Evolutionary conservation across 805 yeast species (phyloP).

Genomic region (Wickerhamiella allomyrinae): DNA sequence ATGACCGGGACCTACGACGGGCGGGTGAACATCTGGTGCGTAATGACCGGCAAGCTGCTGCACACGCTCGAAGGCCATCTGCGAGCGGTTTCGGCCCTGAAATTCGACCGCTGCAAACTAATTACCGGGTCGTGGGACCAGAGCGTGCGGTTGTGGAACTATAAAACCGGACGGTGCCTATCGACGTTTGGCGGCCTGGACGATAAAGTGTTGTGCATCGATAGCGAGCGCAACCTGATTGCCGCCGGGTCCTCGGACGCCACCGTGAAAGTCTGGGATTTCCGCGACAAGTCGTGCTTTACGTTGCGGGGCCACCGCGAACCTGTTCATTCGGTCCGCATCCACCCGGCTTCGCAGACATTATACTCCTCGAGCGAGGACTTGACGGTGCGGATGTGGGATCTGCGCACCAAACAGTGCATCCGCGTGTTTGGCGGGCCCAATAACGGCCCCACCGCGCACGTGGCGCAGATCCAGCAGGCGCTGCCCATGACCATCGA

Average conservation of each 20-base stretch:
- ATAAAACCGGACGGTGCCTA: constrained; percentile 84
- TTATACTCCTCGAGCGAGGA: constrained; percentile 86
- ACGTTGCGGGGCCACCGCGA: constrained; percentile 88
- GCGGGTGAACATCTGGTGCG: constrained; percentile 86
- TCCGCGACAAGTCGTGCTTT: constrained; percentile 80
- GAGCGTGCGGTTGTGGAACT: constrained; percentile 91
- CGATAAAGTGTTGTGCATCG: constrained; percentile 73
- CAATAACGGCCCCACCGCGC: constrained; percentile 43
- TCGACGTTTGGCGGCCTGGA: constrained; percentile 90
- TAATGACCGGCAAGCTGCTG: constrained; percentile 60
- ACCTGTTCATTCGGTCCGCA: constrained; percentile 81
- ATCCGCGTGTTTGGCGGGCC: constrained; percentile 60
- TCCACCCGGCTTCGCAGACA: constrained; percentile 65
- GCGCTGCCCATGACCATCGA: constrained; percentile 73
- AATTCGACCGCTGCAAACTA: constrained; percentile 75
- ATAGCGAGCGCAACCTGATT: constrained; percentile 64
- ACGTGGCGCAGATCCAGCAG: constrained; percentile 86
- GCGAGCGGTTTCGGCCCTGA: constrained; percentile 72
- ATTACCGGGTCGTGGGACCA: constrained; percentile 87
- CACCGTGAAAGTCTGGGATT: constrained; percentile 93
- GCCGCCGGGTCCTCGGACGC: constrained; percentile 90
- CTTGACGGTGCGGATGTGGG: constrained; percentile 91
- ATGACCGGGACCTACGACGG: constrained; percentile 91
- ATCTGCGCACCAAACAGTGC: constrained; percentile 64
- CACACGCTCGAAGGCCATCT: constrained; percentile 78